Evolutionary conservation across 176 grass and related monocot species (phyloP).

Genomic region (Carex scoparia): DNA sequence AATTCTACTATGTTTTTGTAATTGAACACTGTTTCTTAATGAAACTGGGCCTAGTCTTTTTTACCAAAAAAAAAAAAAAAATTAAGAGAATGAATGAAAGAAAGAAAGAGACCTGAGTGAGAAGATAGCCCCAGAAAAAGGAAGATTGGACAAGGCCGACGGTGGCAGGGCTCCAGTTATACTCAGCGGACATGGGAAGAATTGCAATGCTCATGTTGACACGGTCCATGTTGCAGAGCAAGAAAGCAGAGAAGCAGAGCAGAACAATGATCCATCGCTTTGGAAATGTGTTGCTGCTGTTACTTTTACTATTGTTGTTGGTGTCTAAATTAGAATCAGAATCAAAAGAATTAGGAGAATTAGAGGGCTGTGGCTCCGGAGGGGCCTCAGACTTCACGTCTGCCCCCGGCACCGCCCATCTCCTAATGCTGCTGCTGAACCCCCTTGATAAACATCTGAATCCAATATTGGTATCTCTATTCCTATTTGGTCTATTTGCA

Average conservation of each 20-base stretch:
- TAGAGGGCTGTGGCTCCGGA: not conserved
- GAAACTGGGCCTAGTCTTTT: no score
- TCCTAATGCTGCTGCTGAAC: not conserved
- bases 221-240: constrained; percentile 96
- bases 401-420: not conserved
- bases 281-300: constrained; percentile 41
- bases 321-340: not conserved
- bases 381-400: not conserved
- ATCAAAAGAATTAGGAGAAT: not conserved
- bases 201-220: constrained; percentile 99
- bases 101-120: constrained; percentile 60
- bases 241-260: constrained; percentile 92
- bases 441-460: not conserved
- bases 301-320: not conserved
- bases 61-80: not conserved
- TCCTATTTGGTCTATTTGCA: no score
- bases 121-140: constrained; percentile 98
- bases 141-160: constrained; percentile 90
- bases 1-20: no score
- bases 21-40: no score
- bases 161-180: constrained; percentile 77
- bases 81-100: not conserved
- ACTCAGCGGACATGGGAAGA: constrained; percentile 89
- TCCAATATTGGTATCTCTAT: no score
- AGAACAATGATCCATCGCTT: constrained; percentile 86